phyloP scores from a whole-genome alignment of 1,284 basidiomycete species.

The Moesziomyces antarcticus region DNA sequence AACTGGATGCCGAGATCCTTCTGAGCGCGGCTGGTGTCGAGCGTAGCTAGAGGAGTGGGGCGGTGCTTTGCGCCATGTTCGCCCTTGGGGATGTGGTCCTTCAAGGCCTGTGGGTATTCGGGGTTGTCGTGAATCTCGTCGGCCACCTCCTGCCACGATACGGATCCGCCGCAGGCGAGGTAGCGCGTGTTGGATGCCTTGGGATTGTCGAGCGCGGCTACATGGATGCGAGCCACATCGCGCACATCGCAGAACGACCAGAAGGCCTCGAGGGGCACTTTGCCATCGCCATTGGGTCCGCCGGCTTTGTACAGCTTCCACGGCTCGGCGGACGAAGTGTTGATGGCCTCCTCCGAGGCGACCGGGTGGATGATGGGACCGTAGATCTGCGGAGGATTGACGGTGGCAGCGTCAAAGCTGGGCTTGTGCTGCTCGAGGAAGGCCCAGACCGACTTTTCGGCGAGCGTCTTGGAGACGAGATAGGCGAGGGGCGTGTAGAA shows the following conservation, averaged over 20 bases:
- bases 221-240: slow-evolving; percentile 42
- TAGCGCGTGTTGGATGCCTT: slow-evolving; percentile 28
- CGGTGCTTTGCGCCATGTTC: slow-evolving; percentile 19
- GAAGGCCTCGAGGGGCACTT: slow-evolving; percentile 32
- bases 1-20: slow-evolving; percentile 40
- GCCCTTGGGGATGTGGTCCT: slow-evolving; percentile 39
- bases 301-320: slow-evolving; percentile 48
- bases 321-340: slow-evolving; percentile 28
- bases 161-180: slow-evolving; percentile 27
- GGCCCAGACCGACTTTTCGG: slow-evolving; percentile 67
- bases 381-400: slow-evolving; percentile 56
- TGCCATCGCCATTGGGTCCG: slow-evolving; percentile 32
- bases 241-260: slow-evolving; percentile 43
- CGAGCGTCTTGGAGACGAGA: slow-evolving; percentile 67
- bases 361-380: slow-evolving; percentile 52
- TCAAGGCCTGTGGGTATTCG: slow-evolving; percentile 34
- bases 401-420: slow-evolving; percentile 40
- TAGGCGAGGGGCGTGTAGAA: slow-evolving; percentile 60
- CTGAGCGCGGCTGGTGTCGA: slow-evolving; percentile 32
- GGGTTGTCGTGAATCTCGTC: slow-evolving; percentile 44
- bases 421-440: slow-evolving; percentile 63
- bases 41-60: slow-evolving; percentile 21
- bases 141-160: slow-evolving; percentile 40
- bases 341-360: slow-evolving; percentile 36
- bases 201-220: slow-evolving; percentile 29